A percentile compares a stretch with the other conserved stretches of the same genome.
Conservation (phyloP, 192 early-diverging fungal species). For the Gamsiella multidivaricata region DNA sequence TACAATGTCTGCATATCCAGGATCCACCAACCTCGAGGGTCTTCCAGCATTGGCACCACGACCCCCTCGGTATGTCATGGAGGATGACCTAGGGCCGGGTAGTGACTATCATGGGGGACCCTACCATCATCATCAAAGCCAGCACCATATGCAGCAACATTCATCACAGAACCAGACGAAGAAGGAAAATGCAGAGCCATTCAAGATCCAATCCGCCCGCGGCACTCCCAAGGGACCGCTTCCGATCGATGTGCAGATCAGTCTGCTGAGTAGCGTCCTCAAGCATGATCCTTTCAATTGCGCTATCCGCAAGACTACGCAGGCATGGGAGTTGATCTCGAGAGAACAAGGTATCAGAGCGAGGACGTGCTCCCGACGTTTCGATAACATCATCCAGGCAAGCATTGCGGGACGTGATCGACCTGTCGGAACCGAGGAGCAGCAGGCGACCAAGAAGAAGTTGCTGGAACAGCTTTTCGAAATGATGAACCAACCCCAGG, state of each 20-base stretch:
- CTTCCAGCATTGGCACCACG: conserved; percentile 16
- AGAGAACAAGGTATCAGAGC: conserved; percentile 45
- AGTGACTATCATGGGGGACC: not conserved
- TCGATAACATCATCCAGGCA: conserved; percentile 50
- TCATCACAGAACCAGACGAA: not conserved
- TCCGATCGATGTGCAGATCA: conserved; percentile 44
- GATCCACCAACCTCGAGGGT: conserved; percentile 1
- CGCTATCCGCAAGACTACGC: conserved; percentile 46
- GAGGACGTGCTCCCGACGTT: conserved; percentile 46
- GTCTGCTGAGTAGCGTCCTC: conserved; percentile 37
- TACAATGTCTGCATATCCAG: not conserved
- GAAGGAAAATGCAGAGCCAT: conserved; percentile 15
- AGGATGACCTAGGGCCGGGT: not conserved
- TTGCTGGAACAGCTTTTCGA: conserved; percentile 45
- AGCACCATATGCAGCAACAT: conserved; percentile 2
- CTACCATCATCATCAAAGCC: conserved; percentile 3
- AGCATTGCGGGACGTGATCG: conserved; percentile 47
- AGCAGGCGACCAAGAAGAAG: conserved; percentile 38
- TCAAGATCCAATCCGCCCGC: conserved; percentile 41
- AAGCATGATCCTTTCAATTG: conserved; percentile 51
- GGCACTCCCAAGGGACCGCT: conserved; percentile 51
- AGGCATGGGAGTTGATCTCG: conserved; percentile 48
- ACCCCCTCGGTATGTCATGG: conserved; percentile 13
- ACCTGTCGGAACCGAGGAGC: conserved; percentile 41
- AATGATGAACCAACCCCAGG: conserved; percentile 54